These are phyloP conservation scores for Pythium graminicola DNA, from an alignment of 352 stramenopile genomes.

Conservation along the genomic window DNA sequence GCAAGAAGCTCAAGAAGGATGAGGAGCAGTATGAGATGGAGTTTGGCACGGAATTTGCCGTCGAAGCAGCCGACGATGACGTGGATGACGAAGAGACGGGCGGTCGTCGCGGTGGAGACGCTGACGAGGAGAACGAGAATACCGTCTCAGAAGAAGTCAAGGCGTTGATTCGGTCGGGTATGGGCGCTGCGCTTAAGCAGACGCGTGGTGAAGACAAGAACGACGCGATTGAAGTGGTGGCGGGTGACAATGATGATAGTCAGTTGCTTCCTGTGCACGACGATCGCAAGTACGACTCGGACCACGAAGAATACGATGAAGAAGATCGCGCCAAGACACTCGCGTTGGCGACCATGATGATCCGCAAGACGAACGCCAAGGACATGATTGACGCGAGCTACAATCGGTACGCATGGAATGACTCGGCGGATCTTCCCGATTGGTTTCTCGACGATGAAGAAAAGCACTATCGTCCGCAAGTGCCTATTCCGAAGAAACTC, in stretches of 20 bases:
- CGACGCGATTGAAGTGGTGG: constrained; percentile 45
- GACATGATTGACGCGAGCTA: constrained; percentile 98
- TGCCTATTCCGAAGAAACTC: constrained; percentile 95
- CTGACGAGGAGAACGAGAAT: constrained; percentile 10
- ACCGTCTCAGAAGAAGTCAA: constrained; percentile 56
- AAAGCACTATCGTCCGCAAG: constrained; percentile 97
- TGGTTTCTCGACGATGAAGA: constrained; percentile 97
- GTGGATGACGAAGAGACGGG: constrained; percentile 37
- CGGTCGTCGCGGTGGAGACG: not conserved
- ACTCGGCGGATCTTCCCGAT: constrained; percentile 92
- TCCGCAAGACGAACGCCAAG: constrained; percentile 95
- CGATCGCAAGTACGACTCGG: constrained; percentile 91
- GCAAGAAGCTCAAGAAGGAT: constrained; percentile 79
- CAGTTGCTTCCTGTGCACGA: constrained; percentile 60
- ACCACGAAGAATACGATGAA: constrained; percentile 96
- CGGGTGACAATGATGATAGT: constrained; percentile 32
- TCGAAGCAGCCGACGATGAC: constrained; percentile 32
- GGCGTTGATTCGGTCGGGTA: constrained; percentile 76
- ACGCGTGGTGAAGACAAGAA: not conserved
- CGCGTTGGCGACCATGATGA: constrained; percentile 98
- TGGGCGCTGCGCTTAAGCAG: constrained; percentile 51
- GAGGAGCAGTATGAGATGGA: constrained; percentile 81
- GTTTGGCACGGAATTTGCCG: constrained; percentile 65
- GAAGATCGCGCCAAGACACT: constrained; percentile 95
- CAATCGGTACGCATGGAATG: constrained; percentile 99